Evolutionary conservation across 73 alveolate genomes (phyloP).

Genomic region (Paramecium octaurelia): DNA sequence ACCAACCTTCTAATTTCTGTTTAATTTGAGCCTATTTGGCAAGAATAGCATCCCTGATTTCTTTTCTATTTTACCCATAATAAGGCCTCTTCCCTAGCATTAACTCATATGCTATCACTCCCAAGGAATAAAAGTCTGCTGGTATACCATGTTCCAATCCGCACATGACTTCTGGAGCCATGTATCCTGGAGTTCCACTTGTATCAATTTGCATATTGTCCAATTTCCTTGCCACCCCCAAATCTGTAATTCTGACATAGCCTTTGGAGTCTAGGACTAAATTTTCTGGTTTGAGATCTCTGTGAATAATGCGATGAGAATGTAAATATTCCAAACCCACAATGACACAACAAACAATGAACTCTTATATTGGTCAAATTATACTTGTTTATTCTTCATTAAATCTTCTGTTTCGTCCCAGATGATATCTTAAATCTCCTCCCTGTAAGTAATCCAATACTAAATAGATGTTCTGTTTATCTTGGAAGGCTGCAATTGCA

Average conservation of each 20-base stretch:
- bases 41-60: constrained; percentile 92
- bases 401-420: constrained; percentile 65
- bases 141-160: constrained; percentile 77
- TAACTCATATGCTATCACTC: constrained; percentile 71
- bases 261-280: constrained; percentile 58
- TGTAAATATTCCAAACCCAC: constrained; percentile 57
- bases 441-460: constrained; percentile 76
- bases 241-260: constrained; percentile 89
- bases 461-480: constrained; percentile 67
- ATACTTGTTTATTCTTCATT: constrained; percentile 77
- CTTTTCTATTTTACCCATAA: constrained; percentile 74
- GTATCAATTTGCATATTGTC: constrained; percentile 80
- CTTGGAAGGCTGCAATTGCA: constrained; percentile 75
- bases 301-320: constrained; percentile 18
- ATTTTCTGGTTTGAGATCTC: constrained; percentile 63
- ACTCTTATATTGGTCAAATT: constrained; percentile 43
- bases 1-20: constrained; percentile 89
- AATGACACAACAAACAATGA: constrained; percentile 43
- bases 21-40: constrained; percentile 86
- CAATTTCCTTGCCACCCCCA: constrained; percentile 94
- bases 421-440: constrained; percentile 79
- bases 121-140: constrained; percentile 87
- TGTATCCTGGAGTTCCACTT: constrained; percentile 96
- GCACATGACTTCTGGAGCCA: constrained; percentile 96
- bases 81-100: constrained; percentile 76